phyloP scores from a whole-genome alignment of 805 yeast species.

The Spathaspora hagerdaliae region DNA sequence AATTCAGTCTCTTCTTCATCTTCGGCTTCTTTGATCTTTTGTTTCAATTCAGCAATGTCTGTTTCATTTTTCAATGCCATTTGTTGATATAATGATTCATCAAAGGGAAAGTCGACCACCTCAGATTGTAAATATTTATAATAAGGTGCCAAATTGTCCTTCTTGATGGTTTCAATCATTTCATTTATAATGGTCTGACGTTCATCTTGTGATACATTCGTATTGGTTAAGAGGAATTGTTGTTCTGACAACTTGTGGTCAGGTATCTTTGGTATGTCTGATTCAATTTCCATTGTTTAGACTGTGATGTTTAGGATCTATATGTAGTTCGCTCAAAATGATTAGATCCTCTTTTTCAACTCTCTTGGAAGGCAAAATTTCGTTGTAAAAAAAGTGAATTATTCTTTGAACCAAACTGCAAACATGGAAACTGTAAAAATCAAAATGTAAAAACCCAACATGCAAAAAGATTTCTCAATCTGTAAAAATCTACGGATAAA shows the following conservation, averaged over 20 bases:
- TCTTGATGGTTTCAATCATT: constrained; percentile 51
- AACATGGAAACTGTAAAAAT: neutral
- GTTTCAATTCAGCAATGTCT: constrained; percentile 51
- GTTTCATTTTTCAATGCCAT: constrained; percentile 52
- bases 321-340: too few relatives aligned
- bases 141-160: constrained; percentile 75
- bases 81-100: constrained; percentile 50
- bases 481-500: too few relatives aligned
- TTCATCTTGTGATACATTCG: constrained; percentile 30
- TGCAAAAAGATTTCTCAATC: too few relatives aligned
- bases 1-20: constrained; percentile 83
- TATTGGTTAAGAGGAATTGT: constrained; percentile 57
- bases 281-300: constrained; percentile 30
- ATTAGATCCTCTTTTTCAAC: too few relatives aligned
- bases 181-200: constrained; percentile 38
- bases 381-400: too few relatives aligned
- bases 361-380: neutral
- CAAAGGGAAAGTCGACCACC: constrained; percentile 48
- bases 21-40: constrained; percentile 48
- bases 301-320: neutral
- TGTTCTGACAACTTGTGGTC: constrained; percentile 79
- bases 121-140: constrained; percentile 55
- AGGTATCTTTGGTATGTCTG: constrained; percentile 64
- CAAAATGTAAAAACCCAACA: too few relatives aligned
- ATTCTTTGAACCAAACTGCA: neutral